phyloP scores from a whole-genome alignment of 225 moss, liverwort and hornwort genomes.

The Pleurozium schreberi region DNA sequence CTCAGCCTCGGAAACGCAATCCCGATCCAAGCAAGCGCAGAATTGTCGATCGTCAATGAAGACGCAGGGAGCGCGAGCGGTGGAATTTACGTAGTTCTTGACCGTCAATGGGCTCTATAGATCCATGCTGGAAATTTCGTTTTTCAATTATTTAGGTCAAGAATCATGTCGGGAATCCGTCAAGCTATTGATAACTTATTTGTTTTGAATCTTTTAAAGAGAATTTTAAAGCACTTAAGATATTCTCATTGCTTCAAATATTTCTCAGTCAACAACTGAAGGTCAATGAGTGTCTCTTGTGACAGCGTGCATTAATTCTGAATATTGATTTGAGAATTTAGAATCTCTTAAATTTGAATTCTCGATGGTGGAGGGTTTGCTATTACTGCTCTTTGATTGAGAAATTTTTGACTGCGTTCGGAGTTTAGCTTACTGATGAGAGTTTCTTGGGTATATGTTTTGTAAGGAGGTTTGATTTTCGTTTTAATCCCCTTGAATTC shows the following conservation, averaged over 20 bases:
- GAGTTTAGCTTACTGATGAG: background rate
- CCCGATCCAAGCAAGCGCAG: no score
- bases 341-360: background rate
- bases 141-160: background rate
- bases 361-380: background rate
- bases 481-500: no score
- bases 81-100: background rate
- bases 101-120: background rate
- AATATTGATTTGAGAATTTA: background rate
- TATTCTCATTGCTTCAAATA: background rate
- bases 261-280: background rate
- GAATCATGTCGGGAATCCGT: background rate
- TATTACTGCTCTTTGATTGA: background rate
- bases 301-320: background rate
- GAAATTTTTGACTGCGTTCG: background rate
- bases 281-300: background rate
- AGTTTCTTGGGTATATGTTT: background rate
- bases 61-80: no score
- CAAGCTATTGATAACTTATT: no score
- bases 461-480: background rate
- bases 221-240: background rate
- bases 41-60: no score
- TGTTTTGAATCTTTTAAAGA: background rate
- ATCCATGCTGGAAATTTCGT: background rate
- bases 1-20: background rate